Evolutionary conservation across 192 early-diverging fungal species (phyloP).

Genomic region (Haplosporangium gracile): DNA sequence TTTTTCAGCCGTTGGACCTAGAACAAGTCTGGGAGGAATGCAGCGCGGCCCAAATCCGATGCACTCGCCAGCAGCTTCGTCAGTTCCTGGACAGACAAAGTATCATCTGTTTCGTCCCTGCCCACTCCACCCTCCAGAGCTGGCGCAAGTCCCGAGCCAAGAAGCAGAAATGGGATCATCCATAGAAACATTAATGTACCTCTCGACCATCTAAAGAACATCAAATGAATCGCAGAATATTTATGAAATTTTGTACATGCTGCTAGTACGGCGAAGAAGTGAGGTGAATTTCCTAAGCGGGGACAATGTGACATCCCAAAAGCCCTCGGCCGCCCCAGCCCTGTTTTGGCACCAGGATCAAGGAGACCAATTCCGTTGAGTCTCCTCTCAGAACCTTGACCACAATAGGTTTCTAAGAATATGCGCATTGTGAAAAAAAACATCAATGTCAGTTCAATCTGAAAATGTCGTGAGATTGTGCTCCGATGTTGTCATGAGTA

Average conservation of each 20-base stretch:
- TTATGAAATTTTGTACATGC: background rate
- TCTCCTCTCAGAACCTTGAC: conserved; percentile 55
- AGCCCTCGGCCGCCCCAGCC: conserved; percentile 68
- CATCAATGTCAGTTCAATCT: no score
- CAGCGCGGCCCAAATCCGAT: conserved; percentile 21
- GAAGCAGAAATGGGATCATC: conserved; percentile 12
- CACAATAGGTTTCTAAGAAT: conserved; percentile 50
- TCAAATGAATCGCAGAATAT: background rate
- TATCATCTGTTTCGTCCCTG: conserved; percentile 41
- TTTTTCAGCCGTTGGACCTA: conserved; percentile 35
- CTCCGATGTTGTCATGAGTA: no score
- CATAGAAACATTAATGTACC: background rate
- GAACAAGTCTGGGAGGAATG: conserved; percentile 42
- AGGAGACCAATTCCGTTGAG: conserved; percentile 18
- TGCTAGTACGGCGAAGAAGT: no score
- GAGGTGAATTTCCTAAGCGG: background rate
- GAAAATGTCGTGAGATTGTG: no score
- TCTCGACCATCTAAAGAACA: background rate
- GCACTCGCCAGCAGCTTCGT: conserved; percentile 33
- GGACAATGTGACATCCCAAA: conserved; percentile 59
- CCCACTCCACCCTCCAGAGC: conserved; percentile 31
- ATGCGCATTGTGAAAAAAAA: background rate
- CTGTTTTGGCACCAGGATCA: conserved; percentile 60
- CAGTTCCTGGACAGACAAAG: conserved; percentile 38
- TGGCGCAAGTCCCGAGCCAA: conserved; percentile 36